Conservation (phyloP, 495 filamentous ascomycete species). For the Arthonia radiata region DNA sequence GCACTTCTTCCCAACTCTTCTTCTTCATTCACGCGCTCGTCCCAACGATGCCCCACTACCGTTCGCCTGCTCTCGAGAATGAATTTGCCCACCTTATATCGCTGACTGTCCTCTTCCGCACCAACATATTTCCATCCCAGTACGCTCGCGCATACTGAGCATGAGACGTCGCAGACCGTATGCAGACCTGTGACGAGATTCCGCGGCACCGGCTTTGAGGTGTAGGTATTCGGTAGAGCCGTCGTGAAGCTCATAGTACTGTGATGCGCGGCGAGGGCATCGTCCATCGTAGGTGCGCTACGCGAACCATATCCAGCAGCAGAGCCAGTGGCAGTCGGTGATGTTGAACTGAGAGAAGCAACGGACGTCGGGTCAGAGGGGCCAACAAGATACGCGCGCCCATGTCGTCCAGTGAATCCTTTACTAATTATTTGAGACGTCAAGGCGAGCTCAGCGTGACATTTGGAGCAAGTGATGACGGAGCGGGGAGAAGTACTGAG, state of each 20-base stretch:
- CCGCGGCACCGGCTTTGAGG: conserved; percentile 37
- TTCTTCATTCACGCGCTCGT: conserved; percentile 13
- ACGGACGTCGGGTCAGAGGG: conserved; percentile 13
- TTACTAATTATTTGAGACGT: conserved; percentile 65
- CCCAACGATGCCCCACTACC: conserved; percentile 40
- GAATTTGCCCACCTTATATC: conserved; percentile 88
- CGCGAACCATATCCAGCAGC: conserved; percentile 1
- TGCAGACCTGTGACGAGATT: conserved; percentile 59
- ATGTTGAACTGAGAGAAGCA: conserved; percentile 4
- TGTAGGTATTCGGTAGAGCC: conserved; percentile 28
- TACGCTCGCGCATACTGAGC: conserved; percentile 36
- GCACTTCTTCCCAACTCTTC: no score
- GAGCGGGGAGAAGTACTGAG: conserved; percentile 23
- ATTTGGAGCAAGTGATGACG: conserved; percentile 47
- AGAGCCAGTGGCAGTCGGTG: conserved; percentile 2
- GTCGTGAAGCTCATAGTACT: conserved; percentile 11
- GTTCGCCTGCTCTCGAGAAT: conserved; percentile 75
- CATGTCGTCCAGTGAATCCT: conserved; percentile 84
- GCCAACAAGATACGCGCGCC: conserved; percentile 71
- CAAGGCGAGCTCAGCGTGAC: conserved; percentile 49
- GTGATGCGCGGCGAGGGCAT: conserved; percentile 12
- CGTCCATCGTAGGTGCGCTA: conserved; percentile 7
- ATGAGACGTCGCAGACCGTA: conserved; percentile 31
- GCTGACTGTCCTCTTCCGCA: conserved; percentile 55
- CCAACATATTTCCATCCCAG: conserved; percentile 89